Percentiles rank a stretch among this genome's conserved stretches.
phyloP scores from a whole-genome alignment of 2,329 filamentous ascomycete species.

The Rhynchosporium graminicola region DNA sequence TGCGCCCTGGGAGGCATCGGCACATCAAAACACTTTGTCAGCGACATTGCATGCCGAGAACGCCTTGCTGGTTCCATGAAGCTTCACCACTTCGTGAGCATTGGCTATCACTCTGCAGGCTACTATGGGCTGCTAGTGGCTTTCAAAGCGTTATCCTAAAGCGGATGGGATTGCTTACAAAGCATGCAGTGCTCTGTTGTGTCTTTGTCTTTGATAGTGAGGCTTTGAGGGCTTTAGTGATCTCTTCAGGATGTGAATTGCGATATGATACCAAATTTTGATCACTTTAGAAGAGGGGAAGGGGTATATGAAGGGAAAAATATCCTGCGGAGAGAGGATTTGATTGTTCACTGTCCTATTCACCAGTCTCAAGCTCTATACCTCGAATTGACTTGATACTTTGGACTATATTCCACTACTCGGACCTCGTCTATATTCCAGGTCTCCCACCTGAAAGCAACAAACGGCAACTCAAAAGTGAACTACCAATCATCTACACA shows the following conservation, averaged over 20 bases:
- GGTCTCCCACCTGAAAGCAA: not conserved
- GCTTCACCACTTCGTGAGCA: constrained; percentile 1
- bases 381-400: not conserved
- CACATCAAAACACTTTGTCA: constrained; percentile 7
- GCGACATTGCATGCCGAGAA: constrained; percentile 13
- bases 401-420: not conserved
- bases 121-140: not conserved
- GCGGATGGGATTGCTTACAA: constrained; percentile 1
- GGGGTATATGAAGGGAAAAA: not conserved
- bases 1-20: too few species aligned
- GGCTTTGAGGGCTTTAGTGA: not conserved
- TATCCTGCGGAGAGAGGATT: not conserved
- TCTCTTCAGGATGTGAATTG: not conserved
- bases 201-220: not conserved
- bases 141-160: constrained; percentile 13
- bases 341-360: not conserved
- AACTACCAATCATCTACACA: too few species aligned
- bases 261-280: not conserved
- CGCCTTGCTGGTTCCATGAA: constrained; percentile 2
- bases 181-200: not conserved
- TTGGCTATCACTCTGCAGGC: not conserved
- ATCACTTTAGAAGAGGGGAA: not conserved
- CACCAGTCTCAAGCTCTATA: not conserved
- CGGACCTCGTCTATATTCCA: not conserved
- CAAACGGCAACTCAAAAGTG: not conserved